Base-by-base conservation (phyloP, 164 flowering plant species). In the Cinnamomum chago region DNA sequence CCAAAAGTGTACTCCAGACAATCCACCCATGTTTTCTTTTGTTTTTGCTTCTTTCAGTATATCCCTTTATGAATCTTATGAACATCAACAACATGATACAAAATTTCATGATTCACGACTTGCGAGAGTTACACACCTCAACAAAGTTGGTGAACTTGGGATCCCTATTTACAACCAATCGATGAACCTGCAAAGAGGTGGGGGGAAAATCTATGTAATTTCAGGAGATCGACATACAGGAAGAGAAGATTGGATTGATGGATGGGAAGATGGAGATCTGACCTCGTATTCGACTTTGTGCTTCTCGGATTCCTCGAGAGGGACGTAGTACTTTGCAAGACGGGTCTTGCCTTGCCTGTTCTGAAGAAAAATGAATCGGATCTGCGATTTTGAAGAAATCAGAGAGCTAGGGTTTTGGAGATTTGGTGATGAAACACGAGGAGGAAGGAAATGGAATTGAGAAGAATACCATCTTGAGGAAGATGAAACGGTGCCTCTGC, bases 271-370 rank as follows among this genome's bases (percentile, higher is more conserved):
- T 7, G 4, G 25, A 65, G n/a, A 50, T 24, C 73, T 1, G 2
- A 95, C 99, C 98, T 95, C 98, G 85, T 90, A 96, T 82, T 96
- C 98, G 77, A 96, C 98, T 79, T 89, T 94, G 86, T 96, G 98
- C 84, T 95, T 93, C 95, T 95, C 98, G 33, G 98, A 89, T 72
- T 95, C 98, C 83, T 95, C 98, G 50, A 96, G 88, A 67, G 99
- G 98, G 76, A 96, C 89, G 78, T 96, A 94, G 73, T 96, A 94
- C 83, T 96, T 96, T 40, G 99, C 99, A 7, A 93, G 85, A 30
- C 97, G 96, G 40, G 98, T 95, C 90, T 93, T 95, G 12, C 98
- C 99, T 79, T 95, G 98, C 81, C 98, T 81, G 83, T 95, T 95
- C 86, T 95, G 99, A 33, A 95, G 82, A 75, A 95, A 67, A 76